phyloP scores from a whole-genome alignment of 768 basidiomycete genomes.

The Boletus rufocinnamomeus region DNA sequence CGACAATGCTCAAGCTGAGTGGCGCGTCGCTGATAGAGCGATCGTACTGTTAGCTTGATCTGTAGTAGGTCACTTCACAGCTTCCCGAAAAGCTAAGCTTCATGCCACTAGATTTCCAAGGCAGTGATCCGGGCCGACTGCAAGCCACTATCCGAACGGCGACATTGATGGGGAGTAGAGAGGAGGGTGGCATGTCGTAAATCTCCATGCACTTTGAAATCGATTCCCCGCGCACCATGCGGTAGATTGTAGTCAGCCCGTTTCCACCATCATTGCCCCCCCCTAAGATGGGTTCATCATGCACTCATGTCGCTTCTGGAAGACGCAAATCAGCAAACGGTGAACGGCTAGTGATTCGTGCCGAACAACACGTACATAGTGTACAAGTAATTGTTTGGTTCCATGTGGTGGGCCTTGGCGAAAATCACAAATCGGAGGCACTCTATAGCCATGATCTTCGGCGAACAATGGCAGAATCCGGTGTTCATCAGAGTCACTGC shows the following conservation, averaged over 20 bases:
- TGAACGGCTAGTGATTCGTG: not conserved
- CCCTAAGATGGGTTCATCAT: not conserved
- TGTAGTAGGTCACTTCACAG: conserved; percentile 3
- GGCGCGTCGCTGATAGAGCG: conserved; percentile 56
- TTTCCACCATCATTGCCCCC: conserved; percentile 8
- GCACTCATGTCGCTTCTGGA: conserved; percentile 1
- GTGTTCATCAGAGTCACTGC: not conserved
- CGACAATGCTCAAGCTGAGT: conserved; percentile 64
- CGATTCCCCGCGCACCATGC: not conserved
- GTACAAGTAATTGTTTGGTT: no score
- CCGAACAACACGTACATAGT: not conserved
- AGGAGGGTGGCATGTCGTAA: not conserved
- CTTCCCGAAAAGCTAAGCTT: not conserved
- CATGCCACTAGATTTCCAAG: not conserved
- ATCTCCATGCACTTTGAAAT: not conserved
- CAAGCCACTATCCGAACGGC: not conserved
- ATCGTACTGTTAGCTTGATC: conserved; percentile 48
- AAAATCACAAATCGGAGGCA: not conserved
- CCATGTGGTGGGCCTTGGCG: not conserved
- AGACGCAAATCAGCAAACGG: not conserved
- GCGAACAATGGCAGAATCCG: not conserved
- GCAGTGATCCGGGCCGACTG: conserved; percentile 8
- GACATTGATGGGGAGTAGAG: conserved; percentile 2
- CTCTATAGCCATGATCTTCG: not conserved
- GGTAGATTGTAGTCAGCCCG: not conserved